Conservation (phyloP, 2,329 filamentous ascomycete genomes). For the Botrytis elliptica region DNA sequence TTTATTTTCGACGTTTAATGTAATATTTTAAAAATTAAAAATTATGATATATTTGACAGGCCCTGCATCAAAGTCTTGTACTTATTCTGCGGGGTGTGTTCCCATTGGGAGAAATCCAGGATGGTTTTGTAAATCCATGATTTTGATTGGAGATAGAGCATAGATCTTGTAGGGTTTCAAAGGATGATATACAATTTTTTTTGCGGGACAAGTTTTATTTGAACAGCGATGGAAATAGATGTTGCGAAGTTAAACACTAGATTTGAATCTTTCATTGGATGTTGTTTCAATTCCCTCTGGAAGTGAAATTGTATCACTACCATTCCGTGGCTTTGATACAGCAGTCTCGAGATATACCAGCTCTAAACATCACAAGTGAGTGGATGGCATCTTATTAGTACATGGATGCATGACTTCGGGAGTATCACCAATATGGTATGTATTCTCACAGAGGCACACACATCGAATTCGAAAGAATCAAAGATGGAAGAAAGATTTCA, state of each 20-base stretch:
- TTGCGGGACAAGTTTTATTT: neutral
- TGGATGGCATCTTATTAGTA: neutral
- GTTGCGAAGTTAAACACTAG: neutral
- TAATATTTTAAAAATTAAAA: neutral
- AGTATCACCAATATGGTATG: fast-evolving
- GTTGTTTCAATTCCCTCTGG: neutral
- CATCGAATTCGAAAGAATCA: neutral
- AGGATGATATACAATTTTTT: neutral
- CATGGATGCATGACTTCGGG: neutral
- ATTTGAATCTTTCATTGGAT: neutral
- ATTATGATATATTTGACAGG: neutral
- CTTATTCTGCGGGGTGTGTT: neutral
- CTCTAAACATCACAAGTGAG: neutral
- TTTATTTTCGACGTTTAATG: no score
- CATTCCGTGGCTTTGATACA: no score
- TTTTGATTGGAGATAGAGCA: neutral
- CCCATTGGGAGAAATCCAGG: neutral
- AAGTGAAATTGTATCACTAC: neutral
- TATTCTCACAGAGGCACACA: neutral
- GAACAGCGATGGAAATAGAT: neutral
- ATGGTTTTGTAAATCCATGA: neutral
- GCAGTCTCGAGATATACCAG: no score
- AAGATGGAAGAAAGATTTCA: neutral
- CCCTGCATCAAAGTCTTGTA: neutral
- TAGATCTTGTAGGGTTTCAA: no score